Evolutionary conservation across 257 asterid genomes (phyloP).

Genomic region (Lycium barbarum): DNA sequence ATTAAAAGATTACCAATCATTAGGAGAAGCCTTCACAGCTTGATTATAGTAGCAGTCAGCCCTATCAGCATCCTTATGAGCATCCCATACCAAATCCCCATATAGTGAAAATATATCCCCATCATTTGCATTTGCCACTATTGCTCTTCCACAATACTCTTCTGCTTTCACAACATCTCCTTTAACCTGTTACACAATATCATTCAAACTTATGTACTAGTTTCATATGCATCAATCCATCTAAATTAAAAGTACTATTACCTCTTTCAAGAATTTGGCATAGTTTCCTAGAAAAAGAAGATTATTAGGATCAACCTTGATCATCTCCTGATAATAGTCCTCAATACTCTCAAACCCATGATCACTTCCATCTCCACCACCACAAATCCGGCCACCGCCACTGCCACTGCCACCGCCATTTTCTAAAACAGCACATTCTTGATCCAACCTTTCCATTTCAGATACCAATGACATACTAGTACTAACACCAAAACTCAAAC

Average conservation of each 20-base stretch:
- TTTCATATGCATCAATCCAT: not conserved
- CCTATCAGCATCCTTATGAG: conserved; percentile 22
- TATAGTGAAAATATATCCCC: conserved; percentile 19
- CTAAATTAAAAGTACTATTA: not conserved
- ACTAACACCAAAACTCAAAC: conserved; percentile 22
- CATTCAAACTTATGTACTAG: not conserved
- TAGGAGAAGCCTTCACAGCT: conserved; percentile 31
- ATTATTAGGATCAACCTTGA: conserved; percentile 25
- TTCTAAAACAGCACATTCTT: conserved; percentile 1
- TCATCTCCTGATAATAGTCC: conserved; percentile 22
- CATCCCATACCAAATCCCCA: conserved; percentile 31
- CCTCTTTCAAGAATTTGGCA: conserved; percentile 32
- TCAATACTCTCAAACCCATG: not conserved
- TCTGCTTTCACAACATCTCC: conserved; percentile 29
- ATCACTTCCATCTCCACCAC: conserved; percentile 20
- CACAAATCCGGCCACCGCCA: not conserved
- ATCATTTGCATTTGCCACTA: conserved; percentile 25
- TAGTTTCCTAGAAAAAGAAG: conserved; percentile 26
- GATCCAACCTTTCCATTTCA: not conserved
- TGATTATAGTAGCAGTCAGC: conserved; percentile 23
- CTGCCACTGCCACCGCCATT: conserved; percentile 20
- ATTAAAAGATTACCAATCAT: conserved; percentile 33
- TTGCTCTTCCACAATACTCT: conserved; percentile 30
- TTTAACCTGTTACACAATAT: conserved; percentile 27
- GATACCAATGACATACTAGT: not conserved